Evolutionary conservation across 2,329 filamentous ascomycete species (phyloP).

Genomic region (Exophiala mesophila): DNA sequence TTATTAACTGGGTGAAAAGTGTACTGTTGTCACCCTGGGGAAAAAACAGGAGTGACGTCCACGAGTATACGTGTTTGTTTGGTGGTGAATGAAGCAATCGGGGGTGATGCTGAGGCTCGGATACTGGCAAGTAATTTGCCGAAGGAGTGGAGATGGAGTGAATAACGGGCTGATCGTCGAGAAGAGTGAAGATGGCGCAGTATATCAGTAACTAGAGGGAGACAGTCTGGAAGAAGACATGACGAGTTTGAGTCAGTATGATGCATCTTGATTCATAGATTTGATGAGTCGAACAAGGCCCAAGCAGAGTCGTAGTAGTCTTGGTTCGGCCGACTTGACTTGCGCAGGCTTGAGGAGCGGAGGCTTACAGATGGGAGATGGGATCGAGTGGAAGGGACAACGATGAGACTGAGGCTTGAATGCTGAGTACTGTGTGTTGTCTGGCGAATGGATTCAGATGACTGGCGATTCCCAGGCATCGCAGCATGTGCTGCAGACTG

Average conservation of each 20-base stretch:
- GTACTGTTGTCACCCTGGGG: no score
- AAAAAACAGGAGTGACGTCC: no score
- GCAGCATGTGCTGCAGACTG: conserved; percentile 21
- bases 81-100: background rate
- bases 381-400: conserved; percentile 1
- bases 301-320: background rate
- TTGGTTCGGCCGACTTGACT: background rate
- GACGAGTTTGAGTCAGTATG: conserved; percentile 18
- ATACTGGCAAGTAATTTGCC: background rate
- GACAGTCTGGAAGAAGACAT: conserved; percentile 20
- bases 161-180: background rate
- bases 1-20: no score
- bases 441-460: conserved; percentile 13
- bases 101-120: background rate
- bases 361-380: conserved; percentile 3
- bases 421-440: conserved; percentile 1
- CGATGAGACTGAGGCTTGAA: conserved; percentile 1
- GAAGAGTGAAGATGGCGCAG: conserved; percentile 6
- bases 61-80: no score
- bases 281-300: background rate
- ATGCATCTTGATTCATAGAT: conserved; percentile 10
- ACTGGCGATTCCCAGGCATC: conserved; percentile 4
- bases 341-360: background rate
- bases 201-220: conserved; percentile 4
- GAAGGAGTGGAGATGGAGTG: background rate